phyloP scores from a whole-genome alignment of 177 flowering plant genomes.

The Vitis hybrid region DNA sequence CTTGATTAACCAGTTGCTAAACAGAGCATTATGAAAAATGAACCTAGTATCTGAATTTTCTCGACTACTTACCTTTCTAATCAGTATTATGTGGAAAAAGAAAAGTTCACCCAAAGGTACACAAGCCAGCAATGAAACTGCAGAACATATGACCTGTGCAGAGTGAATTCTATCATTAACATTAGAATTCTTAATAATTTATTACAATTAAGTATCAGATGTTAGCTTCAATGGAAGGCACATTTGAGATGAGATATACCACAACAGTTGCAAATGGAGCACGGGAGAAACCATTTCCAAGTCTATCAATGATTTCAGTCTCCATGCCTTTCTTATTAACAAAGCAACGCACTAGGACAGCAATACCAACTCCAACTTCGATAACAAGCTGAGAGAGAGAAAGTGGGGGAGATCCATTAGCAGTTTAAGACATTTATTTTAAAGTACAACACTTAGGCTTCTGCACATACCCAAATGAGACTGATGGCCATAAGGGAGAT shows the following conservation, averaged over 20 bases:
- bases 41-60: not conserved
- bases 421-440: not conserved
- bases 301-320: slow-evolving; percentile 72
- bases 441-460: not conserved
- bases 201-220: slow-evolving; percentile 1
- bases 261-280: slow-evolving; percentile 92
- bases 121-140: slow-evolving; percentile 86
- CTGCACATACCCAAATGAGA: slow-evolving; percentile 81
- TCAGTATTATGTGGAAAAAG: slow-evolving; percentile 94
- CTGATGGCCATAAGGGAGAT: slow-evolving; percentile 87
- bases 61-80: slow-evolving; percentile 67
- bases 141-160: slow-evolving; percentile 80
- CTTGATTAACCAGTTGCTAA: not conserved
- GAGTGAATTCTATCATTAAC: not conserved
- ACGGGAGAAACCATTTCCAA: slow-evolving; percentile 92
- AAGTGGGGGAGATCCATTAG: slow-evolving; percentile 6
- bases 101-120: slow-evolving; percentile 91
- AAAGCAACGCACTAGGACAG: slow-evolving; percentile 91
- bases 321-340: slow-evolving; percentile 71
- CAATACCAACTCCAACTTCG: slow-evolving; percentile 90
- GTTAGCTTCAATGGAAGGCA: not conserved
- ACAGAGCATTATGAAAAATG: not conserved
- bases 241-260: slow-evolving; percentile 45
- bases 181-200: not conserved
- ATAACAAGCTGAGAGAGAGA: slow-evolving; percentile 60